Base-by-base conservation (phyloP, 495 filamentous ascomycete species). In the Neurospora pannonica region DNA sequence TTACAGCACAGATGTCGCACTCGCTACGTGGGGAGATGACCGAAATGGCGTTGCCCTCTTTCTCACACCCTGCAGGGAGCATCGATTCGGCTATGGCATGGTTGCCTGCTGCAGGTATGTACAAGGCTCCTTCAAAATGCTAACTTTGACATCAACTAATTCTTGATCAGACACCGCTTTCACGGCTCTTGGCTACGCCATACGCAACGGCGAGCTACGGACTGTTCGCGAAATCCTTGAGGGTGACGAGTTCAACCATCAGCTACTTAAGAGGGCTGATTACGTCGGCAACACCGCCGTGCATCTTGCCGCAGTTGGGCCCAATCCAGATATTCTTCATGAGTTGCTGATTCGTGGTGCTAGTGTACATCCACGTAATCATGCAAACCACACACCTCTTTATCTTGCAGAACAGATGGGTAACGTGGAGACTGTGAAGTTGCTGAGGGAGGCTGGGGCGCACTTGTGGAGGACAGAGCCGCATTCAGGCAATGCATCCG, bases 281-380 rank as follows among this genome's bases (percentile, higher is more conserved):
- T 97, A 97, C 79, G 92, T 91, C 13, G 93, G 93, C 36, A 97
- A 97, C 81, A 97, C 95, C n/a, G 93, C 94, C 0, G 79, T 89
- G 71, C 89, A 90, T 78, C 84, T 91, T 0, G 89, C 89, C 8
- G 88, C 89, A 10, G 85, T 87, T 1, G 79, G 83, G 3, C 83
- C 84, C 0, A 76, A 83, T 39, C 74, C 76, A 1, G 82, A 88
- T 1, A 90, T 97, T 36, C 83, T 97, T 67, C 87, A 88, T 40
- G 90, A 91, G 76, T 86, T 97, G 71, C 87, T 98, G 10, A 85
- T 82, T 28, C 87, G 92, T 36, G 95, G 95, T 4, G 95, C 93
- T 2, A 94, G 92, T 42, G 95, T 98, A 17, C 95, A 97, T 81
- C 82, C 93, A 28, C 89, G 95, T 54, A 97, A 97, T 81, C 86